A percentile compares a stretch with the other conserved stretches of the same genome.
Conservation (phyloP, 169 alveolate genomes). For the Hammondia hammondi region DNA sequence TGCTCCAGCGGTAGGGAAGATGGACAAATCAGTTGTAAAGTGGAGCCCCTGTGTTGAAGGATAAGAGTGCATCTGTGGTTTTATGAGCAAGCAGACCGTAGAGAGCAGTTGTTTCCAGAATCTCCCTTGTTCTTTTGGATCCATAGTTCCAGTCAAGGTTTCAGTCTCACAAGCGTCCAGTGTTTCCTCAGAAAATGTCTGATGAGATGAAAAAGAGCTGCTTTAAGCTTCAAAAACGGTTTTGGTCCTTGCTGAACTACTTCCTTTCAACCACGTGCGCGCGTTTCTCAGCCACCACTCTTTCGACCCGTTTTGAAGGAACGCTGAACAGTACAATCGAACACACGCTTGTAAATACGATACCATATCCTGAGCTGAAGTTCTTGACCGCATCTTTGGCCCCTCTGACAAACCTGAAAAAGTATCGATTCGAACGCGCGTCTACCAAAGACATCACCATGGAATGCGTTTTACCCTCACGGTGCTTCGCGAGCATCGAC, state of each 20-base stretch:
- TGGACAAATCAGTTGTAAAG: no score
- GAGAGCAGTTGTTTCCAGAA: no score
- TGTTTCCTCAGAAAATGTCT: no score
- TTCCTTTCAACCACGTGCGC: background rate
- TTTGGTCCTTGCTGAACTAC: background rate
- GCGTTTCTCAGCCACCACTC: background rate
- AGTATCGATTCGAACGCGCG: background rate
- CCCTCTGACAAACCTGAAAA: background rate
- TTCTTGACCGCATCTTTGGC: constrained; percentile 28
- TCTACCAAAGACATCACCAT: constrained; percentile 38
- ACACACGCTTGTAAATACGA: constrained; percentile 14
- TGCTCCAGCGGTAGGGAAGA: no score
- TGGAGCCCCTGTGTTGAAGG: no score
- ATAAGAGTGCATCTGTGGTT: no score
- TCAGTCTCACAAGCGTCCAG: no score
- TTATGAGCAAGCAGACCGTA: no score
- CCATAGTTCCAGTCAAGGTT: no score
- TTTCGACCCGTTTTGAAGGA: constrained; percentile 1
- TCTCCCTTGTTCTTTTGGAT: no score
- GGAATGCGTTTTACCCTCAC: background rate
- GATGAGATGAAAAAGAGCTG: no score
- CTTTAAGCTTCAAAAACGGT: no score
- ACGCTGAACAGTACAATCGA: constrained; percentile 16
- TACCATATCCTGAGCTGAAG: constrained; percentile 29
- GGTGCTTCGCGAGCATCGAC: background rate